phyloP scores from a whole-genome alignment of 306 rosid species.

The Cucurbita ficifolia region DNA sequence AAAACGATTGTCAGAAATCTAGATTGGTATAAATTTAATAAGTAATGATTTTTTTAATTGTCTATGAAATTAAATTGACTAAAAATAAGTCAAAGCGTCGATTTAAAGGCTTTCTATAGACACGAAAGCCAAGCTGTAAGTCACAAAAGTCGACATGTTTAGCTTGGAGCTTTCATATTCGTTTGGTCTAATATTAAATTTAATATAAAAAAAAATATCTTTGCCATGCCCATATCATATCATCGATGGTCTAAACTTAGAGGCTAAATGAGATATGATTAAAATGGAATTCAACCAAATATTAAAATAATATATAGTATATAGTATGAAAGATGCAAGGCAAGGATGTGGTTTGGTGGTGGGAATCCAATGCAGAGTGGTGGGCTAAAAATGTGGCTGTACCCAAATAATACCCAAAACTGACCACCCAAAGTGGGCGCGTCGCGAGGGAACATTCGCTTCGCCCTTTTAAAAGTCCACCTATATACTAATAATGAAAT shows the following conservation, averaged over 20 bases:
- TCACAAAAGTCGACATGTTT: background rate
- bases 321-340: no score
- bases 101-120: background rate
- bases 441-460: background rate
- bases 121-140: background rate
- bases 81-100: background rate
- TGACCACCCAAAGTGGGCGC: background rate
- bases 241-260: background rate
- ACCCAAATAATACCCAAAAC: background rate
- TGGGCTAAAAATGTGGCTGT: background rate
- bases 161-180: background rate
- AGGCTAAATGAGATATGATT: background rate
- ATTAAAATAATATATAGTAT: no score
- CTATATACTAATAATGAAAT: no score
- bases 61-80: background rate
- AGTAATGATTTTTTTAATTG: background rate
- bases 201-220: no score
- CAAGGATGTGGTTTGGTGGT: no score
- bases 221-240: background rate
- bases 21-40: background rate
- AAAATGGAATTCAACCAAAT: no score
- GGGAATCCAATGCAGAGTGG: background rate
- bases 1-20: no score
- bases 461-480: background rate
- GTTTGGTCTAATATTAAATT: background rate